Percentiles rank a stretch among this genome's conserved stretches.
phyloP scores from a whole-genome alignment of 2,329 filamentous ascomycete species.

The Annulohypoxylon truncatum region DNA sequence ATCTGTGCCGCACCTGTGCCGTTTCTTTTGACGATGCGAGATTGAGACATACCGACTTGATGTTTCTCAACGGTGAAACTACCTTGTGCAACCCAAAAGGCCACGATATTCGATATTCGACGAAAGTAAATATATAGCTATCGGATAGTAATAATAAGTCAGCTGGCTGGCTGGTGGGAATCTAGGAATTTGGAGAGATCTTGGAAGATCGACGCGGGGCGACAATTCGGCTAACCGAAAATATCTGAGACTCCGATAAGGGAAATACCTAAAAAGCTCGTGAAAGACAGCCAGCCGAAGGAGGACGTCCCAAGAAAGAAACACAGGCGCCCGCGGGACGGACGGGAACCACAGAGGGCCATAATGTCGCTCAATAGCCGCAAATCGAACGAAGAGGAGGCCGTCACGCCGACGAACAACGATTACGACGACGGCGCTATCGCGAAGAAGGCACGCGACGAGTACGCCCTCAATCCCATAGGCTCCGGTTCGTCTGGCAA shows the following conservation, averaged over 20 bases:
- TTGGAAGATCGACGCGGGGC: conserved; percentile 33
- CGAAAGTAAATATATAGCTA: background rate
- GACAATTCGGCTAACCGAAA: conserved; percentile 14
- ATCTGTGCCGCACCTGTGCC: too few species aligned
- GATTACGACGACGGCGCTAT: conserved; percentile 30
- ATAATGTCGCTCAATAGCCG: conserved; percentile 29
- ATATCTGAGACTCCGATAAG: conserved; percentile 3
- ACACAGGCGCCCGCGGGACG: conserved; percentile 14
- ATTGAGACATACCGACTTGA: conserved; percentile 13
- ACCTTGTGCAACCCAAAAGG: background rate
- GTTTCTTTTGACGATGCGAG: conserved; percentile 7
- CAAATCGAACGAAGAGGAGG: conserved; percentile 10
- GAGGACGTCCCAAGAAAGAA: background rate
- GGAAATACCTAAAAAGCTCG: background rate
- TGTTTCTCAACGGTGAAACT: background rate
- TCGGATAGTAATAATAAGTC: conserved; percentile 1
- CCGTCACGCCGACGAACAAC: conserved; percentile 12
- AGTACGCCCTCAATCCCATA: conserved; percentile 40
- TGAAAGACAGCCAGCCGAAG: background rate
- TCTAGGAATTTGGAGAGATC: background rate
- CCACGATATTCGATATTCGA: conserved; percentile 10
- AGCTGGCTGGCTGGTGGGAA: conserved; percentile 30
- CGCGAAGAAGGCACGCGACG: conserved; percentile 39
- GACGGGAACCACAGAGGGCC: conserved; percentile 19
- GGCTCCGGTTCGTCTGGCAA: conserved; percentile 27